phyloP scores from a whole-genome alignment of 805 yeast genomes.

The Myxozyma mucilagina region DNA sequence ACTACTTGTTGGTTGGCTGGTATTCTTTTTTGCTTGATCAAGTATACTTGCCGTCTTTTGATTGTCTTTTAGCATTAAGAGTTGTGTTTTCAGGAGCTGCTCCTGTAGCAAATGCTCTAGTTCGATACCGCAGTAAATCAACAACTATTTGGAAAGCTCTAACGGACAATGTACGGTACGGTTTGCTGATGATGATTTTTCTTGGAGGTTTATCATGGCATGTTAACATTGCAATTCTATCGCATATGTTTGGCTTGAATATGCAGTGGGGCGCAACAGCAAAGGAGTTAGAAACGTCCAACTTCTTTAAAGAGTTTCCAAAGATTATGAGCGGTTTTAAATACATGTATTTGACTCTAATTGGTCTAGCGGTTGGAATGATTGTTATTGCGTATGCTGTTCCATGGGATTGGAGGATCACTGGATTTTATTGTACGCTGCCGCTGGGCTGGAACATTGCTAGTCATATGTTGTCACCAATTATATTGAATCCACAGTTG shows the following conservation, averaged over 20 bases:
- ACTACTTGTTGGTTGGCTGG: slow-evolving; percentile 25
- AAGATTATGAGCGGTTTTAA: slow-evolving; percentile 20
- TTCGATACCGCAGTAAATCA: slow-evolving; percentile 8
- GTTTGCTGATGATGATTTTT: slow-evolving; percentile 17
- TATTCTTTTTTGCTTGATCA: slow-evolving; percentile 14
- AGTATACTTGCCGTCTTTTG: slow-evolving; percentile 20
- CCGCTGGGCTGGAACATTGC: slow-evolving; percentile 26
- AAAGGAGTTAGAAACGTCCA: slow-evolving; percentile 23
- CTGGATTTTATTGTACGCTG: slow-evolving; percentile 10
- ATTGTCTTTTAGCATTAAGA: slow-evolving; percentile 8
- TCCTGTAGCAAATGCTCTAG: slow-evolving; percentile 17
- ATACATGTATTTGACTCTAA: slow-evolving; percentile 15
- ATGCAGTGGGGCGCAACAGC: slow-evolving; percentile 31
- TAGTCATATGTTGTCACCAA: slow-evolving; percentile 21
- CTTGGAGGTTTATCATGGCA: slow-evolving; percentile 27
- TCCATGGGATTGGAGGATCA: slow-evolving; percentile 25
- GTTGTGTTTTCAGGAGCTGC: slow-evolving; percentile 23
- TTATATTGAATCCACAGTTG: slow-evolving; percentile 25
- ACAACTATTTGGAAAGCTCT: slow-evolving; percentile 14
- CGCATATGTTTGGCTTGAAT: slow-evolving; percentile 24
- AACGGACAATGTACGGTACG: slow-evolving; percentile 8
- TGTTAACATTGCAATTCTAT: slow-evolving; percentile 15
- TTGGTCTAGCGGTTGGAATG: neutral
- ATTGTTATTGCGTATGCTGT: slow-evolving; percentile 21
- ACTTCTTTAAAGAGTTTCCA: slow-evolving; percentile 25